These are phyloP conservation scores for Alternaria dauci DNA, from an alignment of 2,329 filamentous ascomycete species.

Conservation along the genomic window DNA sequence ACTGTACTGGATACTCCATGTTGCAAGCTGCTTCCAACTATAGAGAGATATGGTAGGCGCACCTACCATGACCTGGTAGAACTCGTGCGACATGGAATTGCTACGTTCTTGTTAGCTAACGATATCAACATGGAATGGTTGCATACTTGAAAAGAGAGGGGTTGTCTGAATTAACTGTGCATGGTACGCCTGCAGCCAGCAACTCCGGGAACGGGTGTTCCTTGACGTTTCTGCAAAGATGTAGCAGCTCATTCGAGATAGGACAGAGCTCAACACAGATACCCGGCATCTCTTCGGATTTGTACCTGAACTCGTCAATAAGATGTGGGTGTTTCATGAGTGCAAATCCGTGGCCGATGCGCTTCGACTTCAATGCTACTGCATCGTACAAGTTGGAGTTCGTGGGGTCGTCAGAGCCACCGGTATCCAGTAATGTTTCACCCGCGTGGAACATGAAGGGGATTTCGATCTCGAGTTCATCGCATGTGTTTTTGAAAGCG, in stretches of 20 bases:
- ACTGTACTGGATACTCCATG: conserved; percentile 58
- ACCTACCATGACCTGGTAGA: conserved; percentile 78
- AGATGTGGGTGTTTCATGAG: conserved; percentile 69
- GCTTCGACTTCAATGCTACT: conserved; percentile 69
- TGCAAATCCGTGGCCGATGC: conserved; percentile 78
- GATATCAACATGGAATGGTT: not conserved
- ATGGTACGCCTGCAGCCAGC: conserved; percentile 75
- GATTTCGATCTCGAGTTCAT: conserved; percentile 61
- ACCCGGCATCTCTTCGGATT: conserved; percentile 15
- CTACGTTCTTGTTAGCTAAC: conserved; percentile 50
- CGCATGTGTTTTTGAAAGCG: conserved; percentile 64
- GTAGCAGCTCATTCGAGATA: conserved; percentile 78
- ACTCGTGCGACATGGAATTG: conserved; percentile 76
- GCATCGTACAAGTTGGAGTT: conserved; percentile 74
- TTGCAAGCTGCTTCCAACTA: conserved; percentile 71
- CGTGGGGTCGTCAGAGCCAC: conserved; percentile 64
- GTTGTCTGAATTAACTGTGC: conserved; percentile 78
- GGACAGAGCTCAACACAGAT: conserved; percentile 80
- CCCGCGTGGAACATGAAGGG: conserved; percentile 81
- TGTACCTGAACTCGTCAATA: conserved; percentile 67
- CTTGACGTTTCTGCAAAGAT: conserved; percentile 70
- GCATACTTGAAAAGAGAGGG: conserved; percentile 72
- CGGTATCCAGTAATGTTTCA: conserved; percentile 72
- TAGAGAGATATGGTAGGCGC: conserved; percentile 71
- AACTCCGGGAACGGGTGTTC: conserved; percentile 74